Percentiles rank a stretch among this genome's conserved stretches.
Conservation (phyloP, 148 eudicot species). For the Rhododendron ovatum region DNA sequence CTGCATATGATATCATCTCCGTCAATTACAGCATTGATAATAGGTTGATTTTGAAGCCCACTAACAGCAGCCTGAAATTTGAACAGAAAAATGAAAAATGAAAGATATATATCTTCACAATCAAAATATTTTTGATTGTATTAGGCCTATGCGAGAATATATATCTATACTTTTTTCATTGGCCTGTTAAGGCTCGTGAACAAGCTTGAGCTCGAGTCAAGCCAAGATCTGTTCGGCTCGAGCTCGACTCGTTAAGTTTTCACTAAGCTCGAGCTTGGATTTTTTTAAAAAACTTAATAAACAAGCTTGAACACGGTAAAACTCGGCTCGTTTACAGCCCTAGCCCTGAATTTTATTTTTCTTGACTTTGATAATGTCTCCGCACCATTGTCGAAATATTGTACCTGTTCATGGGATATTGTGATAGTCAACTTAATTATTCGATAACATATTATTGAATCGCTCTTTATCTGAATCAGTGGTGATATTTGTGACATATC, state of each 20-base stretch:
- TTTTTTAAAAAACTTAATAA: no score
- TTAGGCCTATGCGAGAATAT: no score
- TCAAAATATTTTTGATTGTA: no score
- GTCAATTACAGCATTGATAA: constrained; percentile 88
- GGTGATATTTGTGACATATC: background rate
- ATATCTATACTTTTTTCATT: no score
- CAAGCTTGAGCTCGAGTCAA: no score
- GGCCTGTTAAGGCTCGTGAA: no score
- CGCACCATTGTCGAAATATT: background rate
- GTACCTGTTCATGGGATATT: background rate
- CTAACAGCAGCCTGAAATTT: constrained; percentile 73
- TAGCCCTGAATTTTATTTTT: background rate
- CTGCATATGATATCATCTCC: constrained; percentile 93
- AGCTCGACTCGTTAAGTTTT: no score
- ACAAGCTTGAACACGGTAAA: no score
- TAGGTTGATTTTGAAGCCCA: constrained; percentile 86
- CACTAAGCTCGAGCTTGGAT: no score
- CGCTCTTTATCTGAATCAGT: background rate
- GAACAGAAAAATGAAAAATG: background rate
- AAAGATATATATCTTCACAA: no score
- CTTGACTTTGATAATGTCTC: background rate
- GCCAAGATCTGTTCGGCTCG: no score
- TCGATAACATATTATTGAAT: background rate
- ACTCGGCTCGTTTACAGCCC: no score
- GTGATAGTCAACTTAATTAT: background rate